Percentiles rank a stretch among this genome's conserved stretches.
These are phyloP conservation scores for Triadica sebifera DNA, from an alignment of 345 rosid species.

Conservation along the genomic window DNA sequence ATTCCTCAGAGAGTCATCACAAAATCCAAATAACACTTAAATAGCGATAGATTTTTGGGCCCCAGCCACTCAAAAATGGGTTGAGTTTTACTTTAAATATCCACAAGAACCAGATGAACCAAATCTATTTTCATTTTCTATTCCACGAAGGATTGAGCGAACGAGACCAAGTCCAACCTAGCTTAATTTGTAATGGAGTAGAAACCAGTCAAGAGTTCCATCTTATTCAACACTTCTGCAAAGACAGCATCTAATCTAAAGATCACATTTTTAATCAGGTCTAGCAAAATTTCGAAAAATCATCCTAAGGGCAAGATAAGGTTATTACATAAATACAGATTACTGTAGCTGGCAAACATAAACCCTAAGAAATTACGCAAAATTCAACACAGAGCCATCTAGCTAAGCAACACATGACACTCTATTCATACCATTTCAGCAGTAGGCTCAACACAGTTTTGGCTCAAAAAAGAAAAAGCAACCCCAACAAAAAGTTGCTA, in stretches of 20 bases:
- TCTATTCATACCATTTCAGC: background rate
- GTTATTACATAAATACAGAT: background rate
- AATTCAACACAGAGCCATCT: background rate
- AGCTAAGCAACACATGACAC: background rate
- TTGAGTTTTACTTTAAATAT: background rate
- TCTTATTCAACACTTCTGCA: background rate
- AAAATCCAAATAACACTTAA: background rate
- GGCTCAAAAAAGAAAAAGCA: background rate
- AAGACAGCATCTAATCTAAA: background rate
- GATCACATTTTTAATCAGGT: background rate
- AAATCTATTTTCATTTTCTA: background rate
- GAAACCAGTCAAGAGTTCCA: background rate
- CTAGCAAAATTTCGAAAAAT: background rate
- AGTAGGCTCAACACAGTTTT: background rate
- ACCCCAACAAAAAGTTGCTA: background rate
- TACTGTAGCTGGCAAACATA: background rate
- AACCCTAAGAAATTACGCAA: background rate
- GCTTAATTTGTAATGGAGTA: background rate
- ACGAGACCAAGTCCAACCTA: background rate
- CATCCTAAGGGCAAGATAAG: background rate
- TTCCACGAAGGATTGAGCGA: background rate
- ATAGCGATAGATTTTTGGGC: background rate
- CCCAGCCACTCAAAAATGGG: background rate
- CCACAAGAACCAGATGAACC: background rate
- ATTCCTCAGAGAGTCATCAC: background rate